Conservation (phyloP, 164 flowering plant genomes). For the Amborella trichopoda region DNA sequence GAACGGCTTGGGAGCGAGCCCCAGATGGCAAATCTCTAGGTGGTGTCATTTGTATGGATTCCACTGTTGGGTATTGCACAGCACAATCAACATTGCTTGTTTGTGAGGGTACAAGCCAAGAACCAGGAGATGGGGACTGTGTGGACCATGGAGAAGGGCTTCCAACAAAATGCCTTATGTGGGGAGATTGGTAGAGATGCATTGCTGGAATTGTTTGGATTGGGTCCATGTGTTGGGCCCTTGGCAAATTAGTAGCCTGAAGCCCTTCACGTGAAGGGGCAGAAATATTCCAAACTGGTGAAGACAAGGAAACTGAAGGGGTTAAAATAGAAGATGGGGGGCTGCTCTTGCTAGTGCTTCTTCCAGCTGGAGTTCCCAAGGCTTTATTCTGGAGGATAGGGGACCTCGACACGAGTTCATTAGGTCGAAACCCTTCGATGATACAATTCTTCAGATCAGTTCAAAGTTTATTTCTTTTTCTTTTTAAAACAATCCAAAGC, state of each 20-base stretch:
- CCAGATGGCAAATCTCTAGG: slow-evolving; percentile 31
- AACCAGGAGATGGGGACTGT: slow-evolving; percentile 40
- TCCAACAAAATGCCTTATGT: slow-evolving; percentile 38
- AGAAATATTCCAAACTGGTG: slow-evolving; percentile 78
- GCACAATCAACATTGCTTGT: slow-evolving; percentile 29
- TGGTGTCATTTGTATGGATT: slow-evolving; percentile 47
- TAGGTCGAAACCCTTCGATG: slow-evolving; percentile 33
- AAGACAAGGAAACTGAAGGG: slow-evolving; percentile 50
- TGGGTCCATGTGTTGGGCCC: slow-evolving; percentile 43
- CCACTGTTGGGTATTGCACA: slow-evolving; percentile 34
- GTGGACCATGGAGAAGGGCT: slow-evolving; percentile 52
- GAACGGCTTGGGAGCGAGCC: slow-evolving; percentile 2
- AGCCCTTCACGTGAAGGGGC: slow-evolving; percentile 42
- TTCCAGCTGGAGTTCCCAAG: slow-evolving; percentile 27
- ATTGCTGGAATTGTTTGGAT: slow-evolving; percentile 41
- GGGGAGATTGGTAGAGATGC: slow-evolving; percentile 61
- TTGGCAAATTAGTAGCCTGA: slow-evolving; percentile 26
- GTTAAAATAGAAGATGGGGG: slow-evolving; percentile 24
- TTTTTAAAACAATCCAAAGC: background rate
- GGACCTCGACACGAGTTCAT: slow-evolving; percentile 34
- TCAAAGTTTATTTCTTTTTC: background rate
- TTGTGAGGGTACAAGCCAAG: slow-evolving; percentile 63
- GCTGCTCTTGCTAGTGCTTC: slow-evolving; percentile 36
- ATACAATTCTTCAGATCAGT: slow-evolving; percentile 6
- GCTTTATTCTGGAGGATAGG: slow-evolving; percentile 31